A percentile compares a stretch with the other conserved stretches of the same genome.
Evolutionary conservation across 441 rosid species (phyloP).

Genomic region (Populus hybrid): DNA sequence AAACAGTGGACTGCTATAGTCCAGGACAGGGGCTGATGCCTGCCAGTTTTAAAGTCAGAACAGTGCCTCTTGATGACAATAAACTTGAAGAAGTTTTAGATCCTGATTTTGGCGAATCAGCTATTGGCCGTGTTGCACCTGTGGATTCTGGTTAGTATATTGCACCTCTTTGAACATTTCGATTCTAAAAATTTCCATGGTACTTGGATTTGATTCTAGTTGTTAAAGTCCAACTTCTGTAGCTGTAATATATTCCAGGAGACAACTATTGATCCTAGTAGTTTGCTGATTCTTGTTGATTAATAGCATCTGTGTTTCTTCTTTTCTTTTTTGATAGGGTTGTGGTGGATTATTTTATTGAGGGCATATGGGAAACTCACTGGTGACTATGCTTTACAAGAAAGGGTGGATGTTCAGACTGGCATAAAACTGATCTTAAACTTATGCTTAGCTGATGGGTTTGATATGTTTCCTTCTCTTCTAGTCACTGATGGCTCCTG

Average conservation of each 20-base stretch:
- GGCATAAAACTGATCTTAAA: constrained; percentile 82
- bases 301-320: constrained; percentile 18
- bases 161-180: constrained; percentile 5
- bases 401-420: constrained; percentile 89
- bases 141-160: constrained; percentile 82
- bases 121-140: constrained; percentile 98
- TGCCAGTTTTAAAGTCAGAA: constrained; percentile 93
- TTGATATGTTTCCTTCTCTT: constrained; percentile 92
- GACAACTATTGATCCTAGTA: neutral
- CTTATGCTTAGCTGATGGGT: constrained; percentile 83
- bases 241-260: constrained; percentile 18
- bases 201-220: neutral
- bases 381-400: constrained; percentile 86
- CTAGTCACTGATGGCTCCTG: constrained; percentile 96
- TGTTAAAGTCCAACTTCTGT: constrained; percentile 10
- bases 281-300: constrained; percentile 8
- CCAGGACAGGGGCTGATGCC: constrained; percentile 99
- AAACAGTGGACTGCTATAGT: constrained; percentile 95
- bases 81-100: constrained; percentile 80
- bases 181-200: neutral
- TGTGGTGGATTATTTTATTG: constrained; percentile 95
- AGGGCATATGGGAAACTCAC: constrained; percentile 92
- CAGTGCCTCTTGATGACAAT: constrained; percentile 64
- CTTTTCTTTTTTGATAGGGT: constrained; percentile 44
- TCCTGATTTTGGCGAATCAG: constrained; percentile 98